phyloP scores from a whole-genome alignment of 208 protist genomes.

The Acanthamoeba castellanii region DNA sequence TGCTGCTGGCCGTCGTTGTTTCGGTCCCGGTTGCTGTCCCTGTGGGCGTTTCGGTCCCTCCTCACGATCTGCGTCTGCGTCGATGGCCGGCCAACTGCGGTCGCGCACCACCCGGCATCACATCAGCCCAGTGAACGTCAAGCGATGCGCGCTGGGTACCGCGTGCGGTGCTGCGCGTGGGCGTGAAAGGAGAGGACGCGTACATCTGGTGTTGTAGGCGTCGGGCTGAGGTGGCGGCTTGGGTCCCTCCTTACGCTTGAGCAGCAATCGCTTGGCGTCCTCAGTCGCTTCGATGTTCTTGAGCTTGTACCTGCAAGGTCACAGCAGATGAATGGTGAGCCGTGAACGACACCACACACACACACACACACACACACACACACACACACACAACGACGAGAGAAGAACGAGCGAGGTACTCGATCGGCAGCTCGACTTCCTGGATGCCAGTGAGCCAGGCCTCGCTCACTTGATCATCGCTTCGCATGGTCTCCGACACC shows the following conservation, averaged over 20 bases:
- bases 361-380: too few species aligned
- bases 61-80: not conserved
- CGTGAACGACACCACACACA: too few species aligned
- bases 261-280: slow-evolving; percentile 35
- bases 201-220: slow-evolving; percentile 33
- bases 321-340: not conserved
- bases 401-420: not conserved
- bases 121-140: not conserved
- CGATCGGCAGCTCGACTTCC: slow-evolving; percentile 51
- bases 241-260: slow-evolving; percentile 9
- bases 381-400: too few species aligned
- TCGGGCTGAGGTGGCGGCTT: not conserved
- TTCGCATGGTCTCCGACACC: not conserved
- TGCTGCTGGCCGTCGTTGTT: not conserved
- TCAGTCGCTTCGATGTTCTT: slow-evolving; percentile 46
- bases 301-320: slow-evolving; percentile 28
- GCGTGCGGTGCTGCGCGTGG: too few species aligned
- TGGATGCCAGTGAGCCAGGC: slow-evolving; percentile 52
- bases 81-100: slow-evolving; percentile 13
- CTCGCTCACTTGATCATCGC: slow-evolving; percentile 48
- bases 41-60: not conserved
- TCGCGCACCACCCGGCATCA: not conserved
- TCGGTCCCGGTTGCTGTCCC: not conserved
- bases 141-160: not conserved
- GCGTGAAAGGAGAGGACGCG: not conserved